These are phyloP conservation scores for Alloascoidea hylecoeti DNA, from an alignment of 805 yeast genomes.

Conservation along the genomic window DNA sequence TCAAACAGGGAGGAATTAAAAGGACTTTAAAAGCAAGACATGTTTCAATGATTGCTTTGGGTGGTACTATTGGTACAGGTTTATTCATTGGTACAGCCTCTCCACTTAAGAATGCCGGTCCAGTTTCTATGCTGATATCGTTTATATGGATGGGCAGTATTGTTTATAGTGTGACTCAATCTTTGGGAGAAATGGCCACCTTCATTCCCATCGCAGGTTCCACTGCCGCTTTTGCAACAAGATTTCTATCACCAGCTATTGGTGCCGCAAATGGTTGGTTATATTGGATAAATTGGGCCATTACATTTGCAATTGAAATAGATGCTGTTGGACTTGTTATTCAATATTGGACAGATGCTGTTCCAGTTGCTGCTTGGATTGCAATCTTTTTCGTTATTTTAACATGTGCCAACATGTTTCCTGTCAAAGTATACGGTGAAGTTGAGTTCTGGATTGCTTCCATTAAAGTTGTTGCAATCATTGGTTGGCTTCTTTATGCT, in stretches of 20 bases:
- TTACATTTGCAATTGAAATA: conserved; percentile 62
- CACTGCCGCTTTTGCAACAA: conserved; percentile 53
- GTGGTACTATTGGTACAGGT: conserved; percentile 75
- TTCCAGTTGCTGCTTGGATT: conserved; percentile 65
- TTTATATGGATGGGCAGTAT: conserved; percentile 52
- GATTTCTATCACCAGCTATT: conserved; percentile 55
- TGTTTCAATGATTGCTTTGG: conserved; percentile 62
- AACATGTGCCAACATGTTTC: conserved; percentile 40
- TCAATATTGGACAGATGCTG: conserved; percentile 51
- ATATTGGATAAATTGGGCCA: conserved; percentile 71
- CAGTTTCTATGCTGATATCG: conserved; percentile 51
- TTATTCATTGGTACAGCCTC: conserved; percentile 50
- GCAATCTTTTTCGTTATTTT: conserved; percentile 46
- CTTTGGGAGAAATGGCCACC: conserved; percentile 74
- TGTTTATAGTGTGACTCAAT: conserved; percentile 53
- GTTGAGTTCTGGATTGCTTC: conserved; percentile 64
- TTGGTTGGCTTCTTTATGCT: conserved; percentile 58
- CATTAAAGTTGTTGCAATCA: conserved; percentile 50
- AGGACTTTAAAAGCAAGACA: conserved; percentile 54
- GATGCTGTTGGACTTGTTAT: conserved; percentile 56
- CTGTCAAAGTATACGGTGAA: conserved; percentile 63
- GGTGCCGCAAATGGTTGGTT: conserved; percentile 64
- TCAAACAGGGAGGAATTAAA: conserved; percentile 30
- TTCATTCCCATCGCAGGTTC: conserved; percentile 55
- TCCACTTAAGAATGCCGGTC: conserved; percentile 47